These are phyloP conservation scores for Picea mariana DNA, from an alignment of 83 land plant species.

Conservation along the genomic window DNA sequence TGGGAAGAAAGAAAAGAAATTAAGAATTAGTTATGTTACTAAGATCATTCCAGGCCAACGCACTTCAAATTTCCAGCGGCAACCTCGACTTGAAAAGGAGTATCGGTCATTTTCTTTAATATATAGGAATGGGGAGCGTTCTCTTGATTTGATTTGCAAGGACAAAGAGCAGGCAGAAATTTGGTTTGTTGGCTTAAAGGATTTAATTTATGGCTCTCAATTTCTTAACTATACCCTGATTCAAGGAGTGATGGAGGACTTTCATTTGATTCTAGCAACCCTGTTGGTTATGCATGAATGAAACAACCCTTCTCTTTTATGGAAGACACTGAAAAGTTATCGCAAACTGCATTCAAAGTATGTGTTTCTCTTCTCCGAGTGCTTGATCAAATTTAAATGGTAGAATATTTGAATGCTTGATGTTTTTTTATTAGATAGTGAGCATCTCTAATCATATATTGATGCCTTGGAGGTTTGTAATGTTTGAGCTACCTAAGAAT, in stretches of 20 bases:
- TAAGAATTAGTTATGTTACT: conserved; percentile 51
- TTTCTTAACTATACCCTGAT: conserved; percentile 20
- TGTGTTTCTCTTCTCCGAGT: neutral
- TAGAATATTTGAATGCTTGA: neutral
- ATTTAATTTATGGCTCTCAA: conserved; percentile 38
- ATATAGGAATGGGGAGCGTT: conserved; percentile 53
- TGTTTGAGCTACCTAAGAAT: neutral
- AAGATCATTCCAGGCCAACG: conserved; percentile 69
- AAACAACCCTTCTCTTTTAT: conserved; percentile 43
- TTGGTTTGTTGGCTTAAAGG: conserved; percentile 68
- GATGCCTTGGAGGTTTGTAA: neutral
- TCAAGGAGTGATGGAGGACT: conserved; percentile 23
- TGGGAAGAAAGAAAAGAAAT: no score
- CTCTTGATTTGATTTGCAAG: conserved; percentile 83
- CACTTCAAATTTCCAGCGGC: conserved; percentile 61
- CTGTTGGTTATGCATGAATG: conserved; percentile 37
- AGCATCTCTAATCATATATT: neutral
- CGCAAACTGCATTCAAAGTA: conserved; percentile 31
- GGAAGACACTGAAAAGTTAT: conserved; percentile 35
- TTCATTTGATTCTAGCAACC: conserved; percentile 44
- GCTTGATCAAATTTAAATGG: neutral
- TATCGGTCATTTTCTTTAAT: conserved; percentile 72
- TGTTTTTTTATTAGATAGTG: neutral
- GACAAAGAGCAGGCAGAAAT: conserved; percentile 77
- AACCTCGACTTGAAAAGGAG: conserved; percentile 57